phyloP scores from a whole-genome alignment of 768 basidiomycete genomes.

The Xerocomellus intermedius region DNA sequence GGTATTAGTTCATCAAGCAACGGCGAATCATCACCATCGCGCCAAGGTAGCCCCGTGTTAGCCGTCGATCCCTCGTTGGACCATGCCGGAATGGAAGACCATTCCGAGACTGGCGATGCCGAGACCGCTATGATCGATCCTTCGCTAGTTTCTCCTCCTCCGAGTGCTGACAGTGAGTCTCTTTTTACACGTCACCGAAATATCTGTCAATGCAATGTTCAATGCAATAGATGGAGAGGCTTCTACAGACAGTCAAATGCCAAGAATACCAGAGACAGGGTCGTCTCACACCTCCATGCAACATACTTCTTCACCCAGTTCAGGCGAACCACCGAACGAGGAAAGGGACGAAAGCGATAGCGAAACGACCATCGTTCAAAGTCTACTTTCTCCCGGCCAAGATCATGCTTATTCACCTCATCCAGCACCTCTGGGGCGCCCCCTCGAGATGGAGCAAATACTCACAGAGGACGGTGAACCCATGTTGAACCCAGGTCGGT shows the following conservation, averaged over 20 bases:
- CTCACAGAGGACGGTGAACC: conserved; percentile 64
- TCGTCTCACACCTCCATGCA: conserved; percentile 7
- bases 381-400: conserved; percentile 20
- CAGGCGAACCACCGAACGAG: conserved; percentile 8
- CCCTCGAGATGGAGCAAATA: conserved; percentile 51
- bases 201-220: conserved; percentile 36
- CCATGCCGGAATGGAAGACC: conserved; percentile 12
- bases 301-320: conserved; percentile 4
- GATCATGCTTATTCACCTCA: conserved; percentile 29
- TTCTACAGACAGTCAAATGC: conserved; percentile 3
- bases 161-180: conserved; percentile 19
- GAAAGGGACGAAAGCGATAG: conserved; percentile 10
- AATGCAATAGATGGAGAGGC: conserved; percentile 33
- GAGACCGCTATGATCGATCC: conserved; percentile 37
- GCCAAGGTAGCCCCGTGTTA: conserved; percentile 25
- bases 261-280: conserved; percentile 7
- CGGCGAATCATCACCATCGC: conserved; percentile 29
- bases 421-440: conserved; percentile 29
- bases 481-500: conserved; percentile 66
- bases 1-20: conserved; percentile 22
- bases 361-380: conserved; percentile 16
- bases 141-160: conserved; percentile 31
- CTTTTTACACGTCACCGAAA: conserved; percentile 23
- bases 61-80: conserved; percentile 27
- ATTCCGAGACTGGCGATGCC: conserved; percentile 7